Base-by-base conservation (phyloP, 2,329 filamentous ascomycete species). In the Xylogone sp. region DNA sequence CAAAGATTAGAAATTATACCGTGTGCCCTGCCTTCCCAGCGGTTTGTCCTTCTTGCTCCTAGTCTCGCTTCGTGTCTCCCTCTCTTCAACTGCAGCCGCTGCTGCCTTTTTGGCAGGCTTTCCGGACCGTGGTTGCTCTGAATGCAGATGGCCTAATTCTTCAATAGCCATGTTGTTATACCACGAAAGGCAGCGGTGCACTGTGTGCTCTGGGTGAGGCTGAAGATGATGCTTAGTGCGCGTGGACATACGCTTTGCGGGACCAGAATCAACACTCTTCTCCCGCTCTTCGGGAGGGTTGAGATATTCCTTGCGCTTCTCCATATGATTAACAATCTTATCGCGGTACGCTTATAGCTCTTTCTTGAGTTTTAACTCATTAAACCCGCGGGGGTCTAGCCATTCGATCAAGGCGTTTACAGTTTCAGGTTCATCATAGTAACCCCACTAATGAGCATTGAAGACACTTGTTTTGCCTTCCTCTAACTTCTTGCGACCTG, bases 351-450 rank as follows among this genome's bases (percentile, higher is more conserved):
- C 72, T 47, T 86, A 74, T 3, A 99, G 78, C 68, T 97, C 93
- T 70, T 97, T 97, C 54, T 87, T 83, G 46, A 99, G 76, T 65
- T 90, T 92, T 56, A 87, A 73, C 71, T 99, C 94, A 57, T 96
- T 91, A 57, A 87, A 78, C 1, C 94, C 94, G 16, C 90, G 87
- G 12, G 86, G 81, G 64, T 99, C 93, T 3, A 99, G 79, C 92
- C 94, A 99, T 48, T 81, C 80, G 55, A 97, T 83, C 18, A 99
- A 78, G 48, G 80, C 81, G 55, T 94, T 88, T 4, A 99, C 71
- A 39, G 88, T 80, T 46, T 87, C 83, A 0, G 89, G 83, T 10
- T 94, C 87, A 39, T 93, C 88, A 61, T 90, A 91, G 71, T 90
- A 99, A 10, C 88, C 94, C 92, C 94, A 99, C 68, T 97, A 87